These are phyloP conservation scores for Dioscorea dumetorum DNA, from an alignment of 106 monocot genomes.

Conservation along the genomic window DNA sequence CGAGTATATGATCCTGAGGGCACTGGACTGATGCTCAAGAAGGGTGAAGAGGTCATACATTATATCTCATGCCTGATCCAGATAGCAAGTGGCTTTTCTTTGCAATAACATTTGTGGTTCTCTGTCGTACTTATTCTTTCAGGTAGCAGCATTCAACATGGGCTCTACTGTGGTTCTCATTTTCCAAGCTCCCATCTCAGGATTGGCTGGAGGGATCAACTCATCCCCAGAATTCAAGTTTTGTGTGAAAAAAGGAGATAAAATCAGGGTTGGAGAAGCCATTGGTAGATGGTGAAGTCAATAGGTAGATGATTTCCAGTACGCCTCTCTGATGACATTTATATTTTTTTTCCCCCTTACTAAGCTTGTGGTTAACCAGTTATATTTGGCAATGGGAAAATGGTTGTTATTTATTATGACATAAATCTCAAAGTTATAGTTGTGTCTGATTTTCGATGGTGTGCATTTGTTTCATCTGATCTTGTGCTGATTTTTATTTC, in stretches of 20 bases:
- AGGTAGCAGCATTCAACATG: conserved; percentile 93
- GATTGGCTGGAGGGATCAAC: conserved; percentile 6
- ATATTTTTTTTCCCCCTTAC: no score
- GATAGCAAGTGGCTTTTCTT: not conserved
- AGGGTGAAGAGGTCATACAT: conserved; percentile 71
- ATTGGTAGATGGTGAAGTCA: conserved; percentile 63
- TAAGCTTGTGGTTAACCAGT: no score
- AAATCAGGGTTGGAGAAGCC: conserved; percentile 66
- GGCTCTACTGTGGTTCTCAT: conserved; percentile 97
- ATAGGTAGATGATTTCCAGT: not conserved
- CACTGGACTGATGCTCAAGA: conserved; percentile 52
- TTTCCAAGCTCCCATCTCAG: conserved; percentile 72
- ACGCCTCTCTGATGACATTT: no score
- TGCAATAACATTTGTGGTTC: not conserved
- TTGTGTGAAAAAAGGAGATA: conserved; percentile 57
- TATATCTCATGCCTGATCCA: not conserved
- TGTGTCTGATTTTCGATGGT: no score
- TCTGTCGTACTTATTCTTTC: conserved; percentile 6
- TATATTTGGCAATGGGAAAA: no score
- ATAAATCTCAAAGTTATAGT: no score
- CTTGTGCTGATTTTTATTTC: no score
- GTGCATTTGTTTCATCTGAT: no score
- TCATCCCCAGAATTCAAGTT: conserved; percentile 52
- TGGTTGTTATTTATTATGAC: no score
- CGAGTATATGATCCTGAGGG: conserved; percentile 60